A percentile compares a stretch with the other conserved stretches of the same genome.
phyloP scores from a whole-genome alignment of 306 rosid genomes.

The Acacia crassicarpa region DNA sequence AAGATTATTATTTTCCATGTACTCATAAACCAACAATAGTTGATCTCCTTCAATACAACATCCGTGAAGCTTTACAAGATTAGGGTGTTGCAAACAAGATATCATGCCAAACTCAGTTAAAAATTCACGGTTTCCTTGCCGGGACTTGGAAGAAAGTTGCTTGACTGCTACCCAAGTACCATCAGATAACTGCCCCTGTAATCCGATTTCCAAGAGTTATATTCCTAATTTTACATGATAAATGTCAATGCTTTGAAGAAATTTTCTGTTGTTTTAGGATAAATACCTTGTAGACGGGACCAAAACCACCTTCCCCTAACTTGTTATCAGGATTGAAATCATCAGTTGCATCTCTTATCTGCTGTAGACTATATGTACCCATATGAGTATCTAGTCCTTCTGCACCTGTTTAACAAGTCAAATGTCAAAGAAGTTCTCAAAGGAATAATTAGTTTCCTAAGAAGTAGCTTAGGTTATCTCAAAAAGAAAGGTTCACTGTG shows the following conservation, averaged over 20 bases:
- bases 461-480: not conserved
- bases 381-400: conserved; percentile 35
- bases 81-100: conserved; percentile 62
- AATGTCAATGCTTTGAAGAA: not conserved
- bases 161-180: conserved; percentile 58
- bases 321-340: conserved; percentile 52
- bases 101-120: conserved; percentile 57
- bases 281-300: conserved; percentile 67
- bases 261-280: not conserved
- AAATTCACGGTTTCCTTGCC: conserved; percentile 59
- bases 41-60: conserved; percentile 59
- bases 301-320: conserved; percentile 84
- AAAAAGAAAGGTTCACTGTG: not conserved
- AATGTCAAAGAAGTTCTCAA: not conserved
- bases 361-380: conserved; percentile 43
- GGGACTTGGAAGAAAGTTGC: conserved; percentile 54
- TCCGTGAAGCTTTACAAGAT: conserved; percentile 66
- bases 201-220: not conserved
- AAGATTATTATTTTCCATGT: conserved; percentile 60
- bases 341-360: conserved; percentile 60
- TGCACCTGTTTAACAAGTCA: conserved; percentile 30
- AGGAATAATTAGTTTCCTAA: not conserved
- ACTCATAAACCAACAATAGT: conserved; percentile 59
- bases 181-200: conserved; percentile 52
- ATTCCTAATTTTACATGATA: not conserved